Conservation (phyloP, 768 basidiomycete genomes). For the Strobilomyces echinocephalus region DNA sequence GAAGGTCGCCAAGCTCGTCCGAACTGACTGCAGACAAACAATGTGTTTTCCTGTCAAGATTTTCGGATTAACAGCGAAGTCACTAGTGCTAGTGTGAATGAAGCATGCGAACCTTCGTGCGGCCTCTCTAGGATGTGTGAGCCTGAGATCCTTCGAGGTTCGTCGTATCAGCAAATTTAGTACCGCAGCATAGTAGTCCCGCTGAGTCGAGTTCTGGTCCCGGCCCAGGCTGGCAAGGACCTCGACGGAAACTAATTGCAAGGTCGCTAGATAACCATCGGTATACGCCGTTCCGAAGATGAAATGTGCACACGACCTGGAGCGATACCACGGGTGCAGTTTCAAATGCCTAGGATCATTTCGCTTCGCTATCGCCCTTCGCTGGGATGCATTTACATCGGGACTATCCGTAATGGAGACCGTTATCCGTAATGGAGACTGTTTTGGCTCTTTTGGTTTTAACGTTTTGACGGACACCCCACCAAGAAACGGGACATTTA, state of each 20-base stretch:
- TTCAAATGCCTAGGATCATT: conserved; percentile 18
- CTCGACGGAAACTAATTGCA: conserved; percentile 1
- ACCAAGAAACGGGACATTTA: conserved; percentile 16
- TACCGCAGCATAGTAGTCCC: neutral
- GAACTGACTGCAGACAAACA: conserved; percentile 14
- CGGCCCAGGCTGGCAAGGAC: conserved; percentile 8
- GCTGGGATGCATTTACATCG: conserved; percentile 17
- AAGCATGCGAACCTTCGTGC: neutral
- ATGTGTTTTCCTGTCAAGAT: conserved; percentile 17
- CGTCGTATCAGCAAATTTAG: neutral
- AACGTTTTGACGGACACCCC: conserved; percentile 28
- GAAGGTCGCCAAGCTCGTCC: conserved; percentile 19
- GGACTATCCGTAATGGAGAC: conserved; percentile 21
- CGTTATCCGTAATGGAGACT: conserved; percentile 21
- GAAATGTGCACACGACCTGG: conserved; percentile 12
- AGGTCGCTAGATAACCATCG: conserved; percentile 14
- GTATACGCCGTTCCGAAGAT: conserved; percentile 21
- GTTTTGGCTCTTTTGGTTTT: conserved; percentile 35
- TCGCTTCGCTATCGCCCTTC: conserved; percentile 17
- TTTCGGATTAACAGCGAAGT: conserved; percentile 24
- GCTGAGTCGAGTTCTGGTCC: conserved; percentile 6
- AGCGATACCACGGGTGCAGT: conserved; percentile 6
- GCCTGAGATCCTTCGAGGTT: conserved; percentile 5
- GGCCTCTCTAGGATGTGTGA: neutral
- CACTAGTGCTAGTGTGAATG: conserved; percentile 4